Conservation (phyloP, 495 filamentous ascomycete species). For the Lophiostoma macrostomum region DNA sequence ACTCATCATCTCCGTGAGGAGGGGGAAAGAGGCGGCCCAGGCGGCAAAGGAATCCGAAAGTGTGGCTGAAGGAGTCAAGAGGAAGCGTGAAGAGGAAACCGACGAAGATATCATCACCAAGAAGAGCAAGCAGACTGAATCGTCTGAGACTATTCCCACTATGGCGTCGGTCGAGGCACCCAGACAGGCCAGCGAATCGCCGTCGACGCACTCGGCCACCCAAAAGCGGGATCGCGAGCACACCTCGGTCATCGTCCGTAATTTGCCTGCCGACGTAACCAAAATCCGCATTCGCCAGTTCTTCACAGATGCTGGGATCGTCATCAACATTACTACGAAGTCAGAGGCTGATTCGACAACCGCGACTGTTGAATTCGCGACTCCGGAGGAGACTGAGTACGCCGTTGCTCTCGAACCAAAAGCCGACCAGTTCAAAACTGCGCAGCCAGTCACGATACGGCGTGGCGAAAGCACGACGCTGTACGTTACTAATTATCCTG, state of each 20-base stretch:
- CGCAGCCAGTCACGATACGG: constrained; percentile 65
- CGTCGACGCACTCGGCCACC: constrained; percentile 41
- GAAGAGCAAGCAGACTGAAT: constrained; percentile 21
- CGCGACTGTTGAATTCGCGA: constrained; percentile 81
- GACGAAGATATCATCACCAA: constrained; percentile 40
- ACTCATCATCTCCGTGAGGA: constrained; percentile 59
- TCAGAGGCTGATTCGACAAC: constrained; percentile 56
- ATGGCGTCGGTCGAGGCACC: constrained; percentile 7
- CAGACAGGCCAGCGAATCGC: constrained; percentile 15
- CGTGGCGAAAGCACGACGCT: constrained; percentile 73
- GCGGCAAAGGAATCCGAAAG: constrained; percentile 36
- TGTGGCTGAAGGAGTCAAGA: constrained; percentile 47
- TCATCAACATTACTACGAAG: constrained; percentile 55
- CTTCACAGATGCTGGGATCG: constrained; percentile 61
- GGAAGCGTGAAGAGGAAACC: constrained; percentile 62
- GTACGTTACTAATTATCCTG: constrained; percentile 88
- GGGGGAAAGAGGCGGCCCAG: constrained; percentile 61
- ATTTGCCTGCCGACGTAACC: constrained; percentile 65
- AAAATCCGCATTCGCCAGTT: constrained; percentile 77
- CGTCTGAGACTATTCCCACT: not conserved
- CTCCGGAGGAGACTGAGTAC: constrained; percentile 70
- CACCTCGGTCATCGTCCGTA: constrained; percentile 74
- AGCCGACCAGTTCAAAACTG: constrained; percentile 70
- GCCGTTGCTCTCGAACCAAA: constrained; percentile 69
- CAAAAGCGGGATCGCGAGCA: constrained; percentile 84